Evolutionary conservation across 768 basidiomycete species (phyloP).

Genomic region (Kondoa malvinella): DNA sequence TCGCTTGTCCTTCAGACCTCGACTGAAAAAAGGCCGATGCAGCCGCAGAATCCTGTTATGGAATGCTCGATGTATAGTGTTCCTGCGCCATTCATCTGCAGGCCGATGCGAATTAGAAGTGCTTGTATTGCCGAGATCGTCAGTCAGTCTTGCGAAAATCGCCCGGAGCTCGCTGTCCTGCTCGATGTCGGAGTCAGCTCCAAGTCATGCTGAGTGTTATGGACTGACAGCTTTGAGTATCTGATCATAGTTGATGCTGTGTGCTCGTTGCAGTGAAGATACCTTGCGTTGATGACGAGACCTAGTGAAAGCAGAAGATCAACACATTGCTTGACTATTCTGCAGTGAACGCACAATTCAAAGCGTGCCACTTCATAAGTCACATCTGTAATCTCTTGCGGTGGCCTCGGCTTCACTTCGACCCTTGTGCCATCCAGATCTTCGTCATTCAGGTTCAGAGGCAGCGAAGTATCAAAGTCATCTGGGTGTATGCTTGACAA

Average conservation of each 20-base stretch:
- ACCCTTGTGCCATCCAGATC: not conserved
- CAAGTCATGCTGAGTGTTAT: not conserved
- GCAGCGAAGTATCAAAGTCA: not conserved
- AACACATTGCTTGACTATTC: not conserved
- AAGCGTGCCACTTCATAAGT: not conserved
- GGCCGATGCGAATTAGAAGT: not conserved
- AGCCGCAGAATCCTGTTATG: not conserved
- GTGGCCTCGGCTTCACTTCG: not conserved
- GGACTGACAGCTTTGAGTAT: not conserved
- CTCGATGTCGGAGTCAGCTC: not conserved
- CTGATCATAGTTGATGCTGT: not conserved
- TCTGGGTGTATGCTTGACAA: not conserved
- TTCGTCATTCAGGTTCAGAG: not conserved
- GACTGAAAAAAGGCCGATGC: not conserved
- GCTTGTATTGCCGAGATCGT: not conserved
- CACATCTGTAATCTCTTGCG: not conserved
- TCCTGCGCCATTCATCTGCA: not conserved
- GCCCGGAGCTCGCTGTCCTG: not conserved
- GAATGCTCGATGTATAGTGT: not conserved
- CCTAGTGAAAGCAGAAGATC: not conserved
- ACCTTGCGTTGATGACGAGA: not conserved
- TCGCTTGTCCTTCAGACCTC: not conserved
- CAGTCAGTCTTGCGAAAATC: not conserved
- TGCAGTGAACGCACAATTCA: not conserved
- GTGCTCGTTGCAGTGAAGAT: not conserved